Percentiles rank a stretch among this genome's conserved stretches.
Conservation (phyloP, 371 early-diverging fungal genomes). For the Rhizopus delemar region DNA sequence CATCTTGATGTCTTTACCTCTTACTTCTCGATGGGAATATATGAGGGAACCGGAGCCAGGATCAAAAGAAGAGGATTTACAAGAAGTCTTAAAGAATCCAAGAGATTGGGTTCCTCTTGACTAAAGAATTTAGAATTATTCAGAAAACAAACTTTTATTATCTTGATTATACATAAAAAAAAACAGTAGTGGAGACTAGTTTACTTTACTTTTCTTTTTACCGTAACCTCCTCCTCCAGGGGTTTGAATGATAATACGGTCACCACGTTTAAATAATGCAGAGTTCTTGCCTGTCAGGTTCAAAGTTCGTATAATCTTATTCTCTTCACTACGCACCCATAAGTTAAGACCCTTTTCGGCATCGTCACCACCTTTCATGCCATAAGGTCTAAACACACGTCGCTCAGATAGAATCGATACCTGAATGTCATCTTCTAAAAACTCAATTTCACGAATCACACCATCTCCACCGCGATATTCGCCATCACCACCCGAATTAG, state of each 20-base stretch:
- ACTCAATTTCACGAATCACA: conserved; percentile 81
- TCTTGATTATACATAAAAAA: not conserved
- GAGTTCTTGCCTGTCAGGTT: conserved; percentile 90
- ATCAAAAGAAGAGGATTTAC: conserved; percentile 68
- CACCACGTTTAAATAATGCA: conserved; percentile 71
- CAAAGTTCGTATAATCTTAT: conserved; percentile 41
- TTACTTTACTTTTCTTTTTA: not conserved
- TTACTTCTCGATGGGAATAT: conserved; percentile 87
- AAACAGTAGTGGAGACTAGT: not conserved
- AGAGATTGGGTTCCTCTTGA: conserved; percentile 72
- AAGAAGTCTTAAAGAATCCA: conserved; percentile 81
- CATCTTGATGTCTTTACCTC: conserved; percentile 80
- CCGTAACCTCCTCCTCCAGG: conserved; percentile 94
- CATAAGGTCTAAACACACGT: conserved; percentile 89
- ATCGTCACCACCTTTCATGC: conserved; percentile 81
- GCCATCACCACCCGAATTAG: conserved; percentile 84
- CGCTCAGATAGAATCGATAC: conserved; percentile 93
- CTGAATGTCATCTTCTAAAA: conserved; percentile 69
- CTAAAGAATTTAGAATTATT: conserved; percentile 6
- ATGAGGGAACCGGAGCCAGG: conserved; percentile 68
- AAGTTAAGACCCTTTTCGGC: conserved; percentile 78
- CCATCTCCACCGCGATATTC: conserved; percentile 86
- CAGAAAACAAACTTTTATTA: too few species aligned
- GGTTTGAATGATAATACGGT: conserved; percentile 80
- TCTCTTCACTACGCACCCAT: conserved; percentile 65